Conservation (phyloP, 2,329 filamentous ascomycete species). For the Acrodontium crateriforme region DNA sequence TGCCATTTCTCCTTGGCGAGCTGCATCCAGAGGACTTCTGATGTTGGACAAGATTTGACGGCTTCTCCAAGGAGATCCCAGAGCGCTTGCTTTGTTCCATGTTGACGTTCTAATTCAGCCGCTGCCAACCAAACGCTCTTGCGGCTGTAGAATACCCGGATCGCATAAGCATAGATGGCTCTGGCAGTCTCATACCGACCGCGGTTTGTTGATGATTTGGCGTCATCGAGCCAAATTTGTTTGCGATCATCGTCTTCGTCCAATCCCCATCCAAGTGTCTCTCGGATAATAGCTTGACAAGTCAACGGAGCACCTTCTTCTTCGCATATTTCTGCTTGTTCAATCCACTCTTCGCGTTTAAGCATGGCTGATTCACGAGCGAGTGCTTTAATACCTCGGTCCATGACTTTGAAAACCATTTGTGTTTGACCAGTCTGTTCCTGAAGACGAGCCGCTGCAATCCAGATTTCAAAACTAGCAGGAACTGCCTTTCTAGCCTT, state of each 20-base stretch:
- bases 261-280: constrained; percentile 83
- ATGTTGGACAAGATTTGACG: constrained; percentile 82
- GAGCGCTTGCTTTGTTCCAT: constrained; percentile 70
- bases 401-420: constrained; percentile 77
- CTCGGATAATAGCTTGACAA: constrained; percentile 76
- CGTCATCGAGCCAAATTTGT: constrained; percentile 92
- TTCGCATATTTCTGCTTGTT: constrained; percentile 87
- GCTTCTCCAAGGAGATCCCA: constrained; percentile 83
- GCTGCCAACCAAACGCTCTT: constrained; percentile 82
- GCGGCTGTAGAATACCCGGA: constrained; percentile 79
- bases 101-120: constrained; percentile 78
- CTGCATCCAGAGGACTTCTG: constrained; percentile 89
- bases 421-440: constrained; percentile 72
- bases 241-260: constrained; percentile 96
- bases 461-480: constrained; percentile 91
- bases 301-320: constrained; percentile 78
- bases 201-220: constrained; percentile 63
- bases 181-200: constrained; percentile 81
- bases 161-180: constrained; percentile 82
- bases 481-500: constrained; percentile 87
- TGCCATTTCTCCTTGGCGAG: constrained; percentile 92
- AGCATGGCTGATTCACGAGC: constrained; percentile 91
- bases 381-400: constrained; percentile 76
- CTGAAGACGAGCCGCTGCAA: constrained; percentile 80
- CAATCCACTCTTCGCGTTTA: constrained; percentile 93